Evolutionary conservation across 208 protist species (phyloP).

Genomic region (Trypanosoma brucei): DNA sequence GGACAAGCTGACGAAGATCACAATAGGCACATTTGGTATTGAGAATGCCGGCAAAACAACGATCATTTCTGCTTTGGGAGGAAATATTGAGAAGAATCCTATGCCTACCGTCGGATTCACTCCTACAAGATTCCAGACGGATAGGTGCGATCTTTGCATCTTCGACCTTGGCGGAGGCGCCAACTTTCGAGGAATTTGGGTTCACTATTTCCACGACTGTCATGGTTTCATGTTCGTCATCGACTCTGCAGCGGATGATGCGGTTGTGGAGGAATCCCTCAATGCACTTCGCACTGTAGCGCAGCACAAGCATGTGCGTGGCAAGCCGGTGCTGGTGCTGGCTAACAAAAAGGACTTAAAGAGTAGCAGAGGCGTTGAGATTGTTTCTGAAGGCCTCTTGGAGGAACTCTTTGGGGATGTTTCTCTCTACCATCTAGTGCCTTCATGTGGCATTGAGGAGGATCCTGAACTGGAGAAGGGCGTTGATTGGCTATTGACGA

Average conservation of each 20-base stretch:
- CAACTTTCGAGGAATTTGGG: slow-evolving; percentile 90
- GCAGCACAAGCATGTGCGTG: slow-evolving; percentile 88
- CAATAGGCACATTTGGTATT: slow-evolving; percentile 84
- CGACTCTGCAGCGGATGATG: slow-evolving; percentile 66
- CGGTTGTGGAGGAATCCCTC: slow-evolving; percentile 58
- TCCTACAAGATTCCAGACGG: slow-evolving; percentile 81
- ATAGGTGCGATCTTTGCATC: slow-evolving; percentile 83
- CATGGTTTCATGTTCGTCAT: slow-evolving; percentile 88
- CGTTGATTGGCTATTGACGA: slow-evolving; percentile 83
- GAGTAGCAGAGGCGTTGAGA: slow-evolving; percentile 51
- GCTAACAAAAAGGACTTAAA: slow-evolving; percentile 99
- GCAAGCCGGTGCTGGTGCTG: slow-evolving; percentile 98
- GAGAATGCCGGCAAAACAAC: slow-evolving; percentile 98
- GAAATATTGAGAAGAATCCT: slow-evolving; percentile 91
- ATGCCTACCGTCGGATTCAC: slow-evolving; percentile 87
- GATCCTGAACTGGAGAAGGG: slow-evolving; percentile 68
- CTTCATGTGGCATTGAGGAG: slow-evolving; percentile 76
- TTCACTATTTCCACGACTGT: slow-evolving; percentile 90
- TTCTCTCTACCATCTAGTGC: slow-evolving; percentile 53
- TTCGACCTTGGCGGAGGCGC: slow-evolving; percentile 88
- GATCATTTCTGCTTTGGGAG: slow-evolving; percentile 96
- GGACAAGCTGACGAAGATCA: slow-evolving; percentile 46
- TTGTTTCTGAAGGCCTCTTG: slow-evolving; percentile 80
- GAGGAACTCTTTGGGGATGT: slow-evolving; percentile 36
- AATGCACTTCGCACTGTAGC: slow-evolving; percentile 75